Base-by-base conservation (phyloP, 306 rosid species). In the Inga laurina region DNA sequence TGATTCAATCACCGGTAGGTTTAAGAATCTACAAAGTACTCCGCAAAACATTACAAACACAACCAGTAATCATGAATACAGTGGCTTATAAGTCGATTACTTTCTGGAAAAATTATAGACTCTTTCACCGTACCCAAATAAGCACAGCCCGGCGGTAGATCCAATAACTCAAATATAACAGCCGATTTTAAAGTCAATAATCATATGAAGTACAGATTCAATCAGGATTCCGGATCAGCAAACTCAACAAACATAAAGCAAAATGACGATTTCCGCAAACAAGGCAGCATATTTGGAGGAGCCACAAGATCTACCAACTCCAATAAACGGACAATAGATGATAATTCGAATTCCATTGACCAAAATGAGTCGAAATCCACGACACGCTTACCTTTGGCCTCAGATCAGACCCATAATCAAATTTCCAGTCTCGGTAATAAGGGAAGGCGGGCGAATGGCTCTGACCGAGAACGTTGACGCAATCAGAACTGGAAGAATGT, bases 391-490 rank as follows among this genome's bases (percentile, higher is more conserved):
- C 98, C 97, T 93, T 93, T 3, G 98, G 99, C 14, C 76, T 87
- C 83, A 92, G 97, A 91, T 92, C 91, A 76, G 90, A 59, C 8
- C 44, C 74, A 82, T 51, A 84, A 80, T 90, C 94, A 62, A 90
- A 89, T 69, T 62, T 88, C 97, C 97, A 96, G 51, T 88, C 92
- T 10, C 88, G 87, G 68, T 77, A 96, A 80, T 92, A 96, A 0
- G 99, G 97, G 59, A 96, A 96, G 2, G 94, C 71, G 4, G 91
- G 93, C 30, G 91, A 83, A 49, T 80, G 90, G 10, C 84, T 64
- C 27, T 85, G 87, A 0, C 83, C 80, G 9, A 93, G 84, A 72
- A 86, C 81, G 81, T 83, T 87, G 19, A 84, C 19, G 79, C 99
- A 96, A 86, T 91, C 86, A 43, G 97, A 82, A 44, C 19, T 61